Base-by-base conservation (phyloP, 148 eudicot genomes). In the Spergularia bocconei region DNA sequence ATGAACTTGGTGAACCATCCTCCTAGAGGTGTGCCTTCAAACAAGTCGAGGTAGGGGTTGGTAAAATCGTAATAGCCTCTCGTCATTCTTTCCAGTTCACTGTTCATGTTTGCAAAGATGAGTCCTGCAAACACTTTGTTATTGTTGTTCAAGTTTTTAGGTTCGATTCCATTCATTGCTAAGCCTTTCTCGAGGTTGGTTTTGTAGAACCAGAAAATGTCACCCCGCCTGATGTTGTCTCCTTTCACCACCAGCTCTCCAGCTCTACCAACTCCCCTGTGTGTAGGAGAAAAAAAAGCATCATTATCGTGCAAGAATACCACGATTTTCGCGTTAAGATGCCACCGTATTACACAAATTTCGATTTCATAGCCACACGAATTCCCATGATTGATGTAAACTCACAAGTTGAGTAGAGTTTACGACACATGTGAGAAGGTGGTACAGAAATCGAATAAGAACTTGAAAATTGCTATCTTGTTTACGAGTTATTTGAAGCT, bases 1-100 rank as follows among this genome's bases (percentile, higher is more conserved):
- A 44, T 23, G n/a, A 2, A 39, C 33, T 67, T 67, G 14, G 70
- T 39, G 13, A 67, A 67, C 13, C n/a, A 41, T 67, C 70, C 70
- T n/a, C 53, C 70, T 44, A 67, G 19, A 44, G 70, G 70, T 20
- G 15, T n/a, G 23, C 14, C 54, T 19, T 47, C 70, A 47, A 47
- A 67, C 0, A 10, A 55, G 4, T 47, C 14, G n/a, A 44, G 1
- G 6, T 44, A 67, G 3, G 70, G 70, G 4, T 4, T 2, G 13
- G 15, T n/a, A n/a, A 16, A 67, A 9, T 23, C 6, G n/a, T 17
- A 39, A 7, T 7, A 4, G 47, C n/a, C 29, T n/a, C 70, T 47
- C 0, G 2, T 19, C 11, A 67, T 13, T 0, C 14, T 17, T 67
- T 20, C 53, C 9, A 67, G 25, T 1, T 8, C n/a, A 12, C 21